Percentiles rank a stretch among this genome's conserved stretches.
Evolutionary conservation across 345 rosid species (phyloP).

Genomic region (Boechera retrofracta): DNA sequence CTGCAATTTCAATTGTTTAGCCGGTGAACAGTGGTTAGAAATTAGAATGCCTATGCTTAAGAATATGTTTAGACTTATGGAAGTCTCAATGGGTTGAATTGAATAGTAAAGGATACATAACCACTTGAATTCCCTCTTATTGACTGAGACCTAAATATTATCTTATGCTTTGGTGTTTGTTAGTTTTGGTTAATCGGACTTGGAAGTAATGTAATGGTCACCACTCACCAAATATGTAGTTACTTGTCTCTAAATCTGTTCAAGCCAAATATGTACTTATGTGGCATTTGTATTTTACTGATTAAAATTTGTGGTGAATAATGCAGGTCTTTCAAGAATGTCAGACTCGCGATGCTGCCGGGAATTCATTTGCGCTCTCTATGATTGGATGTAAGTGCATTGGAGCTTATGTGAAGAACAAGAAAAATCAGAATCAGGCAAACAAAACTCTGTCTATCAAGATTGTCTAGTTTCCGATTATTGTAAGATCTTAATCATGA

Average conservation of each 20-base stretch:
- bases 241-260: not conserved
- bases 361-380: slow-evolving; percentile 81
- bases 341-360: slow-evolving; percentile 58
- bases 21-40: not conserved
- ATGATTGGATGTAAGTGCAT: slow-evolving; percentile 88
- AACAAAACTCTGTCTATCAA: slow-evolving; percentile 30
- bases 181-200: slow-evolving; percentile 10
- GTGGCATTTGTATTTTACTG: not conserved
- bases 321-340: slow-evolving; percentile 85
- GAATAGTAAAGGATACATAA: not conserved
- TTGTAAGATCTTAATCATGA: not conserved
- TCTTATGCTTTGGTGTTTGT: slow-evolving; percentile 7
- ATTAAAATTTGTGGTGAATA: not conserved
- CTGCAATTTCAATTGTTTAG: not conserved
- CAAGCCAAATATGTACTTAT: not conserved
- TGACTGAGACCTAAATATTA: slow-evolving; percentile 19
- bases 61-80: not conserved
- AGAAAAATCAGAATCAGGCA: slow-evolving; percentile 98
- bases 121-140: not conserved
- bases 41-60: not conserved
- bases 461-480: not conserved
- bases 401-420: slow-evolving; percentile 94
- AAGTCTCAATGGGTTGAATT: not conserved
- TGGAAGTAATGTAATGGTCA: slow-evolving; percentile 5
- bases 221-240: not conserved